These are phyloP conservation scores for Dendrobium catenatum DNA, from an alignment of 106 monocot species.

Conservation along the genomic window DNA sequence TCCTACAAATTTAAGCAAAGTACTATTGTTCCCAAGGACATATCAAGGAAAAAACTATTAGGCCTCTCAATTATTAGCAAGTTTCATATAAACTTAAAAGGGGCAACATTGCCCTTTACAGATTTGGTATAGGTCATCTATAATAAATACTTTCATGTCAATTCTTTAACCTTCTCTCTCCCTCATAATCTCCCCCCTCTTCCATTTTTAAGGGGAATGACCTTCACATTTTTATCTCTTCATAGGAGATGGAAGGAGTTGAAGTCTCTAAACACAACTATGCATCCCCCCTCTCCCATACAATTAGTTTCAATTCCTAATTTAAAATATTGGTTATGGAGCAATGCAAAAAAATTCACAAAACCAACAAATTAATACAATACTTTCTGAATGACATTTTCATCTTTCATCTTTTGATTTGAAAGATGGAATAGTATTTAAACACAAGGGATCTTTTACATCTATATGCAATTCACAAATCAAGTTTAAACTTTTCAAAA, in stretches of 20 bases:
- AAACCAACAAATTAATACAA: too few relatives aligned
- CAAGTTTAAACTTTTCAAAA: too few relatives aligned
- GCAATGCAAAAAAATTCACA: background rate
- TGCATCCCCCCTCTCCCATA: background rate
- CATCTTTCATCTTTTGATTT: too few relatives aligned
- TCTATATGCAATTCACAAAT: too few relatives aligned
- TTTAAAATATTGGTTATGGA: background rate
- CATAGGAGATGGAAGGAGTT: background rate
- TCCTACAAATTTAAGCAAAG: background rate
- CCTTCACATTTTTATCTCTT: background rate
- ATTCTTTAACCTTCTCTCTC: background rate
- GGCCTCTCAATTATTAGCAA: background rate
- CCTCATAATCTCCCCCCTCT: background rate
- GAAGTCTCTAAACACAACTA: background rate
- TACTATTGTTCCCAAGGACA: background rate
- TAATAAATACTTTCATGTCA: background rate
- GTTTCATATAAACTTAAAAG: background rate
- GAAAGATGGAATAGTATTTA: too few relatives aligned
- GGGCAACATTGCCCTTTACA: background rate
- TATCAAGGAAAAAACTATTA: background rate
- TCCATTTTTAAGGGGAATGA: background rate
- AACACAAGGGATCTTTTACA: too few relatives aligned
- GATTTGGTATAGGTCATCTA: background rate
- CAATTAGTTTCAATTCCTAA: background rate
- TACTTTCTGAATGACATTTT: too few relatives aligned